Evolutionary conservation across 2,329 filamentous ascomycete species (phyloP), one percentile per base, ranked within the genome.

Genomic region (Pestalotiopsis sp.): DNA sequence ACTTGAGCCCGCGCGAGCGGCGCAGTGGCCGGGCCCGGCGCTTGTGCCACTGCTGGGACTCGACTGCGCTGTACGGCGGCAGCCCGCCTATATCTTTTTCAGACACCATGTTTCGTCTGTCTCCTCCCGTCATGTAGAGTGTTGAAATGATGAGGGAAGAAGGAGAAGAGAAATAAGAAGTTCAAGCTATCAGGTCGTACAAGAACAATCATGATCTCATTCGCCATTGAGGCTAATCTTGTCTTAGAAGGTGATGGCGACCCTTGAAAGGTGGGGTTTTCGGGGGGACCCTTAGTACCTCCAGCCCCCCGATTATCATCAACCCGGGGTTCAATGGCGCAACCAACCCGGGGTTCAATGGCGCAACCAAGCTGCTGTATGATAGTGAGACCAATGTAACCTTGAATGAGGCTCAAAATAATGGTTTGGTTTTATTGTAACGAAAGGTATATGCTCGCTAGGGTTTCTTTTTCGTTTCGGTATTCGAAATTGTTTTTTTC

Each of bases 21-120:
- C 85, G 82, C 45, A 83, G 66, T 39, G 77, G 73, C 45, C 74
- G 73, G 39, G 77, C 73, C 52, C 74, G 73, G 61, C 75, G 78
- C 68, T 75, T 70, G 67, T 71, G 74, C 73, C 72, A 72, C 52
- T 73, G 74, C 17, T 77, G 72, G 3, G 12, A 13, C 38, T 67
- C 66, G 12, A 71, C 71, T n/a, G 78, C 79, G 72, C 79, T 82
- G 72, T 86, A 85, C 3, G 84, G 81, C 68, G 84, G 85, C 59
- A 85, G 79, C 14, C 77, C 77, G 31, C 59, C 14, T 6, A 39
- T 11, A 63, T 74, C 78, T 75, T 86, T 84, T 59, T 80, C 86
- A 75, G 69, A 70, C 27, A 72, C 75, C 75, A 76, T 78, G 57
- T 61, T 69, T 31, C 27, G 27, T 31, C 27, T 31, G 27, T 67